Evolutionary conservation across 2,329 filamentous ascomycete genomes (phyloP).

Genomic region (Zymoseptoria crescenta): DNA sequence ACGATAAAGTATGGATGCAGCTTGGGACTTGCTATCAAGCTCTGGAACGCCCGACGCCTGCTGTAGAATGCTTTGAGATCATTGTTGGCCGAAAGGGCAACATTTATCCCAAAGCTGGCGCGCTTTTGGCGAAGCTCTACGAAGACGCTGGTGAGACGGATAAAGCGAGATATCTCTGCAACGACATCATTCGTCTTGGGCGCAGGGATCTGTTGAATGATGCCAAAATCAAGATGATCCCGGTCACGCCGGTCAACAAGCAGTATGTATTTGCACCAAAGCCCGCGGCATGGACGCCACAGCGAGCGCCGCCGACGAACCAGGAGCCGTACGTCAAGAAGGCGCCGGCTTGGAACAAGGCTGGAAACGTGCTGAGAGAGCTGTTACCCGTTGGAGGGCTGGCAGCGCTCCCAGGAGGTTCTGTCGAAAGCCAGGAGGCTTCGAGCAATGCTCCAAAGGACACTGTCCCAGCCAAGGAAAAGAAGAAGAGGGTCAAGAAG

Average conservation of each 20-base stretch:
- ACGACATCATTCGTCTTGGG: constrained; percentile 62
- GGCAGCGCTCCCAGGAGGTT: background rate
- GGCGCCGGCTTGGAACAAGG: background rate
- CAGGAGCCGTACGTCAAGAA: background rate
- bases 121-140: constrained; percentile 67
- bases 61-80: constrained; percentile 68
- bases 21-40: constrained; percentile 63
- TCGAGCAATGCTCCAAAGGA: background rate
- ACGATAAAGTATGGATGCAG: constrained; percentile 44
- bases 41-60: constrained; percentile 55
- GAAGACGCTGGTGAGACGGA: constrained; percentile 62
- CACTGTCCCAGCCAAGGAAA: background rate
- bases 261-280: background rate
- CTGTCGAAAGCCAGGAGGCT: background rate
- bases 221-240: constrained; percentile 16
- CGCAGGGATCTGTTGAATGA: constrained; percentile 20
- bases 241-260: background rate
- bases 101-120: constrained; percentile 13
- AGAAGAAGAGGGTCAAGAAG: constrained; percentile 8
- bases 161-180: constrained; percentile 68
- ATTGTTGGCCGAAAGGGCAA: constrained; percentile 43
- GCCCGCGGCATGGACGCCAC: background rate
- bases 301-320: background rate
- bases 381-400: background rate
- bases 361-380: background rate